Percentiles rank a stretch among this genome's conserved stretches.
phyloP scores from a whole-genome alignment of 139 green algal species.

The Coccomyxa sp. region DNA sequence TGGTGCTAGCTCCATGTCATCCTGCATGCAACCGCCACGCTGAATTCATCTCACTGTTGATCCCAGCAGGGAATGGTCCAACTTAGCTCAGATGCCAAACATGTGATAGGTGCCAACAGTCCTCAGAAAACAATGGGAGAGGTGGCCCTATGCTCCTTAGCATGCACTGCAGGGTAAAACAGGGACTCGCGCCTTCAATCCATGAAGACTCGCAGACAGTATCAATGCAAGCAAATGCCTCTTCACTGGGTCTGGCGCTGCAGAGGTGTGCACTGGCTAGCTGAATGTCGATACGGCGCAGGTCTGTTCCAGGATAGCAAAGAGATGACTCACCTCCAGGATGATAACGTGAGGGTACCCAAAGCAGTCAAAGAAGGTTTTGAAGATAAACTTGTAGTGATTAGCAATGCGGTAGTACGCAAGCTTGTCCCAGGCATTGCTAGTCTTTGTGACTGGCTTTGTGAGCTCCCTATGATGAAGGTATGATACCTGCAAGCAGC shows the following conservation, averaged over 20 bases:
- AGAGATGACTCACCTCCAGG: constrained; percentile 28
- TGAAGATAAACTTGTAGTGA: constrained; percentile 53
- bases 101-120: too few relatives aligned
- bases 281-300: neutral
- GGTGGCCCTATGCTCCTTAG: too few relatives aligned
- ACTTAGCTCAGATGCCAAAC: too few relatives aligned
- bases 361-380: constrained; percentile 47
- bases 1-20: constrained; percentile 51
- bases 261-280: neutral
- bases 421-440: constrained; percentile 15
- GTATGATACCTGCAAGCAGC: constrained; percentile 5
- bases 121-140: too few relatives aligned
- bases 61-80: too few relatives aligned
- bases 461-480: constrained; percentile 15
- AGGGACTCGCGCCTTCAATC: too few relatives aligned
- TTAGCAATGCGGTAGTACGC: constrained; percentile 53
- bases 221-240: too few relatives aligned
- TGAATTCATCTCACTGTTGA: too few relatives aligned
- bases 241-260: too few relatives aligned
- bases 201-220: too few relatives aligned
- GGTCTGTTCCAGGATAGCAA: neutral
- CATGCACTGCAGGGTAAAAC: too few relatives aligned
- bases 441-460: neutral
- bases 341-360: constrained; percentile 39
- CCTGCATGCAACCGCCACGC: too few relatives aligned